Evolutionary conservation across 768 basidiomycete genomes (phyloP).

Genomic region (Collybia mongolica): DNA sequence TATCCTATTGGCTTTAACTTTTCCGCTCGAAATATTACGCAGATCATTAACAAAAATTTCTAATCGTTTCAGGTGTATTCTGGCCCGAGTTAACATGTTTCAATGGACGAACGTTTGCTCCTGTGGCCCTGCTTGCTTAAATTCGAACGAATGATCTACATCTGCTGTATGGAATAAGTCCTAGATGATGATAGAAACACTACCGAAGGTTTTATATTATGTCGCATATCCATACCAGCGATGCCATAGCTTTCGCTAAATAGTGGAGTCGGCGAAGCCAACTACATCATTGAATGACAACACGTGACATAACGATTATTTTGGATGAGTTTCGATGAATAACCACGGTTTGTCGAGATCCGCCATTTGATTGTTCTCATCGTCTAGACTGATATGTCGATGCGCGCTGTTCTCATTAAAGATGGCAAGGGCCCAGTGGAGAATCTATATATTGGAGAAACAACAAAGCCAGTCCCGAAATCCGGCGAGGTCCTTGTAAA

Average conservation of each 20-base stretch:
- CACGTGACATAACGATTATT: not conserved
- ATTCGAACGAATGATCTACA: too few species aligned
- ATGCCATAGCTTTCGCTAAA: too few species aligned
- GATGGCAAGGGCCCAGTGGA: slow-evolving; percentile 73
- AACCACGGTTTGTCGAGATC: not conserved
- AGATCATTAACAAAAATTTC: not conserved
- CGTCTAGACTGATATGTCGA: slow-evolving; percentile 23
- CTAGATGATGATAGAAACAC: too few species aligned
- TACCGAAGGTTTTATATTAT: too few species aligned
- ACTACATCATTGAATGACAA: too few species aligned
- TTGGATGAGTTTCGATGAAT: not conserved
- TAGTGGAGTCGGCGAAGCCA: too few species aligned
- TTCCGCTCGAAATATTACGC: not conserved
- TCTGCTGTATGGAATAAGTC: too few species aligned
- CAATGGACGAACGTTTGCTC: not conserved
- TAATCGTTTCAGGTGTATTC: not conserved
- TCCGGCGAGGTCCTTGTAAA: slow-evolving; percentile 76
- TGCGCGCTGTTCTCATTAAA: slow-evolving; percentile 82
- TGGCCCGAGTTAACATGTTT: not conserved
- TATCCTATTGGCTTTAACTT: not conserved
- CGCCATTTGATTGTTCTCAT: not conserved
- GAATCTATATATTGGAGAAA: slow-evolving; percentile 76
- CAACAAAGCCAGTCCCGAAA: slow-evolving; percentile 55
- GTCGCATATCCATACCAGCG: too few species aligned
- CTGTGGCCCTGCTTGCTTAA: not conserved